These are phyloP conservation scores for Sphagnum magellanicum DNA, from an alignment of 228 moss, liverwort and hornwort species.

Conservation along the genomic window DNA sequence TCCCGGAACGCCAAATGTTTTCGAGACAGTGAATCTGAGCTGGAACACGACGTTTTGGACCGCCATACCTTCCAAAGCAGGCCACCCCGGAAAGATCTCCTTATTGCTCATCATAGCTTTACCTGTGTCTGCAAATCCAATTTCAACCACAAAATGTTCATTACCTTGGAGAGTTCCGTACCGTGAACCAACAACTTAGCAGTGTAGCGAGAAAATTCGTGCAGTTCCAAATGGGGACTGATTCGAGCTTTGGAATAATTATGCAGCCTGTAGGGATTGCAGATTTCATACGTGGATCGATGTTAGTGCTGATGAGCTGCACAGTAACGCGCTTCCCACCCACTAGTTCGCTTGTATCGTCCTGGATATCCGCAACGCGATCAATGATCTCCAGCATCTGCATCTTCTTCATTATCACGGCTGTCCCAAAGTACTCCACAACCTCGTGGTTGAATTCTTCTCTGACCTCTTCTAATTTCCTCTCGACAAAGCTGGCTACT, in stretches of 20 bases:
- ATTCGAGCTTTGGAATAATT: no score
- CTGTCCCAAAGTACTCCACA: constrained; percentile 24
- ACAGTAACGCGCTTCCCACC: constrained; percentile 25
- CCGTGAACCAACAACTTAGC: neutral
- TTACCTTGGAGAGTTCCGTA: constrained; percentile 1
- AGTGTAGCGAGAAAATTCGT: neutral
- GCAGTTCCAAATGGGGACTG: no score
- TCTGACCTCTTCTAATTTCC: constrained; percentile 8
- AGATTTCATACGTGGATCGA: constrained; percentile 24
- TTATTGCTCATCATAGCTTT: constrained; percentile 1
- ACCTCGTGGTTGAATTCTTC: neutral
- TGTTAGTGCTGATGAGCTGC: constrained; percentile 32
- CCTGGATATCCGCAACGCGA: constrained; percentile 8
- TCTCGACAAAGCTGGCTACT: constrained; percentile 14
- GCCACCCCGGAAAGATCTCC: constrained; percentile 1
- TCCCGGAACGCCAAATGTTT: constrained; percentile 32
- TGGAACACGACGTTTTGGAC: constrained; percentile 7
- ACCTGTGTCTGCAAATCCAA: constrained; percentile 1
- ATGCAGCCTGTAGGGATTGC: neutral
- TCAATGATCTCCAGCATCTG: constrained; percentile 12
- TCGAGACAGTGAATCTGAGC: constrained; percentile 22
- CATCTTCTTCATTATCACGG: constrained; percentile 30
- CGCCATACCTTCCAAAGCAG: neutral
- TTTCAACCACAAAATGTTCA: neutral
- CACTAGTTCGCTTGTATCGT: constrained; percentile 16